Conservation (phyloP, 352 stramenopile genomes). For the Pythium coloratum region DNA sequence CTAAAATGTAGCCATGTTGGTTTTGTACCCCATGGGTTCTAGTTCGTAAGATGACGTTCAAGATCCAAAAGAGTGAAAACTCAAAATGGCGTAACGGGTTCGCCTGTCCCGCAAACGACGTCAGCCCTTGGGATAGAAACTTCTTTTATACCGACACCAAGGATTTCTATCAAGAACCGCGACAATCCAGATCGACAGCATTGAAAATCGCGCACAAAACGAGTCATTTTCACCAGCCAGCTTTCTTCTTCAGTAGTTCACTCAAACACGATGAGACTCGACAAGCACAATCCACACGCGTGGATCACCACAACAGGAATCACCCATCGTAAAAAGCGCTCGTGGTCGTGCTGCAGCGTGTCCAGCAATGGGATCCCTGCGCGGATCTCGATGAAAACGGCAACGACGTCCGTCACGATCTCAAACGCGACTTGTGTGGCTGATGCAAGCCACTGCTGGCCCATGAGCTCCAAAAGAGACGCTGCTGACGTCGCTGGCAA, state of each 20-base stretch:
- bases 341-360: background rate
- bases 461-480: background rate
- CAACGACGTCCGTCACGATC: slow-evolving; percentile 13
- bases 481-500: background rate
- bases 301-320: slow-evolving; percentile 7
- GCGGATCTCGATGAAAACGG: slow-evolving; percentile 6
- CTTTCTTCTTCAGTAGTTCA: background rate
- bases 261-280: slow-evolving; percentile 9
- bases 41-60: no score
- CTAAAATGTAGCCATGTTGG: slow-evolving; percentile 1
- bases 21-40: slow-evolving; percentile 1
- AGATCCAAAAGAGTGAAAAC: no score
- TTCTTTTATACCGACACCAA: no score
- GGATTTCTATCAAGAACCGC: no score
- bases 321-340: slow-evolving; percentile 9
- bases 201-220: no score
- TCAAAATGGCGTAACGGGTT: no score
- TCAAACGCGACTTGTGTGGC: slow-evolving; percentile 14
- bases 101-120: no score
- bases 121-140: no score
- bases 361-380: slow-evolving; percentile 9
- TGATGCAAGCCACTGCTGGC: background rate
- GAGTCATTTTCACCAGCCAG: no score
- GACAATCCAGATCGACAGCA: no score
- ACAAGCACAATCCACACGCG: slow-evolving; percentile 6